A percentile compares a stretch with the other conserved stretches of the same genome.
Evolutionary conservation across 2,329 filamentous ascomycete species (phyloP).

Genomic region (Purpureocillium lavendulum): DNA sequence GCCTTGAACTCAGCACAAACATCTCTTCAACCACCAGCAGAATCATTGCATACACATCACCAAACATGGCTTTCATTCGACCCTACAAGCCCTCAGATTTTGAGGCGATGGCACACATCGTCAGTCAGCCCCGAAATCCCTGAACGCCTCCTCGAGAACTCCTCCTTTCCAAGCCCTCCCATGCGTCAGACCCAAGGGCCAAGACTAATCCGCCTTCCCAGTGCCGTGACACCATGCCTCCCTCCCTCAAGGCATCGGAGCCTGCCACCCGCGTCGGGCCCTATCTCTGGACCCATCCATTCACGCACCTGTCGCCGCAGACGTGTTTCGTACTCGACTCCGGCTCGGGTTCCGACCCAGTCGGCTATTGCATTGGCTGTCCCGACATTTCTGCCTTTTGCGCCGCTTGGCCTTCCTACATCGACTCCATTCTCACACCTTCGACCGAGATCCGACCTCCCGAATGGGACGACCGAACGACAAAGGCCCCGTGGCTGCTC

Average conservation of each 20-base stretch:
- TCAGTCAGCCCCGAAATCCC: slow-evolving; percentile 13
- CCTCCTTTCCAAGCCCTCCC: too few relatives aligned
- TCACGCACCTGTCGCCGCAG: slow-evolving; percentile 34
- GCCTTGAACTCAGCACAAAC: too few relatives aligned
- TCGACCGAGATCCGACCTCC: slow-evolving; percentile 14
- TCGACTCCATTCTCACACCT: slow-evolving; percentile 22
- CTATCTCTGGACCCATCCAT: slow-evolving; percentile 44
- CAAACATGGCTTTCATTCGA: slow-evolving; percentile 36
- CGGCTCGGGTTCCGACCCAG: slow-evolving; percentile 27
- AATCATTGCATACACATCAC: too few relatives aligned
- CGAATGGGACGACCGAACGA: slow-evolving; percentile 14
- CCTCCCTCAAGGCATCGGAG: slow-evolving; percentile 26
- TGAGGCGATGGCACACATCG: slow-evolving; percentile 31
- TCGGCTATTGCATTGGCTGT: slow-evolving; percentile 42
- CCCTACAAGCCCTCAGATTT: slow-evolving; percentile 29
- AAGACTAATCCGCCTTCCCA: slow-evolving; percentile 10
- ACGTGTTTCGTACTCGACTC: slow-evolving; percentile 42
- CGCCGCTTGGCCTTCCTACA: slow-evolving; percentile 28
- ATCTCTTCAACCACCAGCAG: too few relatives aligned
- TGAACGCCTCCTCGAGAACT: too few relatives aligned
- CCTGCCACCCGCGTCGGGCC: slow-evolving; percentile 28
- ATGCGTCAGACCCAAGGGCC: too few relatives aligned
- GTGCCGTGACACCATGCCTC: slow-evolving; percentile 40
- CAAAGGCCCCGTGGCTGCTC: slow-evolving; percentile 20
- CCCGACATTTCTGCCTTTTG: slow-evolving; percentile 33